Evolutionary conservation across 352 stramenopile genomes (phyloP).

Genomic region (Pythium dissimile): DNA sequence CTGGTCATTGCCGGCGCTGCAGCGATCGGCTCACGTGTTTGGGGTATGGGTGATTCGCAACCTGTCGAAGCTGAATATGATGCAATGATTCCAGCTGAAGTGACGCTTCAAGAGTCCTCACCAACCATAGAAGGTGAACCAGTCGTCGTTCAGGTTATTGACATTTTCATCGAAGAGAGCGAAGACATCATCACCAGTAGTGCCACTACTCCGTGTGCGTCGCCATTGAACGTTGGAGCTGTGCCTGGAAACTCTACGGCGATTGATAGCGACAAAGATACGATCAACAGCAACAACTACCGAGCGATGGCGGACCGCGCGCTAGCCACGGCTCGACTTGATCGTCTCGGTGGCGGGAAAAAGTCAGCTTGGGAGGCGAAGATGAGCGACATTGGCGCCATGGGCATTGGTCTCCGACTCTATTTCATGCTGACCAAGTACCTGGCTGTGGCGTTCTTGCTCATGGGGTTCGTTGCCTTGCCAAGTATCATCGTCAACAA

Average conservation of each 20-base stretch:
- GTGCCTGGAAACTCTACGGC: neutral
- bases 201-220: neutral
- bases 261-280: neutral
- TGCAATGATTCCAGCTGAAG: neutral
- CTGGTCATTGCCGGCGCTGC: neutral
- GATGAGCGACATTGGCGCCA: constrained; percentile 68
- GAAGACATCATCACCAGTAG: neutral
- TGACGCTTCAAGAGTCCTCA: neutral
- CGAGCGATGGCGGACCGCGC: constrained; percentile 55
- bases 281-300: constrained; percentile 47
- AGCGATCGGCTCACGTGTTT: neutral
- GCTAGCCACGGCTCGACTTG: constrained; percentile 29
- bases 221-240: neutral
- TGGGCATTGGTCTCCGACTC: constrained; percentile 81
- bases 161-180: neutral
- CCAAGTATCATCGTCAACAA: constrained; percentile 65
- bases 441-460: constrained; percentile 52
- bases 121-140: neutral
- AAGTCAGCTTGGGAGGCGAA: constrained; percentile 60
- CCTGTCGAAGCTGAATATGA: neutral
- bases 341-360: constrained; percentile 58
- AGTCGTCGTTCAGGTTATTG: neutral
- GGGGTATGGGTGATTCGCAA: neutral
- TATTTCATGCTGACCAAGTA: constrained; percentile 88
- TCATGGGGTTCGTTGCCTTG: constrained; percentile 65